These are phyloP conservation scores for Phytophthora megakarya DNA, from an alignment of 352 stramenopile species.

Conservation along the genomic window DNA sequence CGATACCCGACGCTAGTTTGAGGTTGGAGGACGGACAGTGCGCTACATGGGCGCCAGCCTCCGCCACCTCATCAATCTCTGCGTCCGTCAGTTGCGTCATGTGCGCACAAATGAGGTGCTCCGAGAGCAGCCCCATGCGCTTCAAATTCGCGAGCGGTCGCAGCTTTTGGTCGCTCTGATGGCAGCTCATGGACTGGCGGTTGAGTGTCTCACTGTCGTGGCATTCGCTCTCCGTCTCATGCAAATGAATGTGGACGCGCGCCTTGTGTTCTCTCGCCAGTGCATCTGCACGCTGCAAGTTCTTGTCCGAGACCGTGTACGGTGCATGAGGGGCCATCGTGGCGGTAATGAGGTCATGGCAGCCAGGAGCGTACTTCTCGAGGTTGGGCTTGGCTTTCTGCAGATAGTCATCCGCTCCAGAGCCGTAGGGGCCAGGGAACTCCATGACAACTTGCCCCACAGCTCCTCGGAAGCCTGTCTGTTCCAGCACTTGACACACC, in stretches of 20 bases:
- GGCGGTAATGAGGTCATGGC: conserved; percentile 65
- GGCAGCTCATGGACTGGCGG: conserved; percentile 76
- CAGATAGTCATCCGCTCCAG: conserved; percentile 70
- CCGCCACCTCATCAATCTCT: conserved; percentile 75
- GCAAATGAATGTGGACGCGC: conserved; percentile 85
- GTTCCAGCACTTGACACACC: conserved; percentile 56
- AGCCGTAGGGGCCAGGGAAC: conserved; percentile 72
- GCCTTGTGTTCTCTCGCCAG: conserved; percentile 60
- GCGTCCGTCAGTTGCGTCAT: conserved; percentile 87
- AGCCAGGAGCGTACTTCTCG: conserved; percentile 56
- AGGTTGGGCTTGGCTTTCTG: conserved; percentile 70
- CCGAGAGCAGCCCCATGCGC: conserved; percentile 72
- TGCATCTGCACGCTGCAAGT: conserved; percentile 44
- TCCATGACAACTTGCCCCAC: conserved; percentile 77
- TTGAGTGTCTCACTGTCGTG: conserved; percentile 72
- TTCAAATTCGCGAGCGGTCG: conserved; percentile 84
- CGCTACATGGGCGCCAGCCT: conserved; percentile 63
- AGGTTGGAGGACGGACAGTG: conserved; percentile 92
- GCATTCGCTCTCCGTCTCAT: conserved; percentile 86
- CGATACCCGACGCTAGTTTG: conserved; percentile 89
- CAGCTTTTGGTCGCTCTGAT: conserved; percentile 77
- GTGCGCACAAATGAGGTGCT: conserved; percentile 77
- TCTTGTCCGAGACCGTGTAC: conserved; percentile 84
- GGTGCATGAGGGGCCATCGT: conserved; percentile 84
- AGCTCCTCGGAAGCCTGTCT: conserved; percentile 69